Base-by-base conservation (phyloP, 768 basidiomycete genomes). In the Pisolithus albus region DNA sequence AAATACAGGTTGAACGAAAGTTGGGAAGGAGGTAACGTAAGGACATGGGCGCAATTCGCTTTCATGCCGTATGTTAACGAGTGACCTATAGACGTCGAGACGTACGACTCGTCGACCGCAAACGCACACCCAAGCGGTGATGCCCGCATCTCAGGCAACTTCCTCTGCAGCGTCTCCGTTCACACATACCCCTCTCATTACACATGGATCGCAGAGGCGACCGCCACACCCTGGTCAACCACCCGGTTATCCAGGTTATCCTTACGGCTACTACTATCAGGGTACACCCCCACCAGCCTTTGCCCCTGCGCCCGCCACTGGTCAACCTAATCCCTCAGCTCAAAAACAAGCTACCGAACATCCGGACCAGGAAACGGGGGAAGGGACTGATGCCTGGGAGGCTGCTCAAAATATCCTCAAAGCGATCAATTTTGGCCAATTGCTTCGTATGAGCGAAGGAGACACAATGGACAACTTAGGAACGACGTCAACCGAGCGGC, bases 21-120 rank as follows among this genome's bases (percentile, higher is more conserved):
- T 50, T 92, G 89, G 88, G 87, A 88, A 61, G 89, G 89, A 21
- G 87, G 86, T 28, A 84, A 76, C 61, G 89, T 92, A 62, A 64
- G 87, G 73, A 19, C 39, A 39, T 41, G 11, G 21, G 30, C 26
- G 13, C 30, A 24, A 30, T 26, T 23, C 13, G 50, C 37, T 41
- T 8, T 9, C 55, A 36, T 19, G 5, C 10, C 41, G 19, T 19
- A 13, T 49, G 39, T 44, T 41, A 53, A 65, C 19, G 58, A 38
- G 51, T 32, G 46, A n/a, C 43, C 39, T 13, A n/a, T 53, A 91
- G 87, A 86, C 86, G 18, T 83, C 86, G 16, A 79, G 79, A 51
- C 76, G 89, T 32, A 83, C 88, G 28, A 92, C 89, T 7, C 80
- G 89, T 32, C 80, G 90, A 18, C 89, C 89, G 6, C 88, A 91